Evolutionary conservation across 192 early-diverging fungal species (phyloP).

Genomic region (Coemansia sp.): DNA sequence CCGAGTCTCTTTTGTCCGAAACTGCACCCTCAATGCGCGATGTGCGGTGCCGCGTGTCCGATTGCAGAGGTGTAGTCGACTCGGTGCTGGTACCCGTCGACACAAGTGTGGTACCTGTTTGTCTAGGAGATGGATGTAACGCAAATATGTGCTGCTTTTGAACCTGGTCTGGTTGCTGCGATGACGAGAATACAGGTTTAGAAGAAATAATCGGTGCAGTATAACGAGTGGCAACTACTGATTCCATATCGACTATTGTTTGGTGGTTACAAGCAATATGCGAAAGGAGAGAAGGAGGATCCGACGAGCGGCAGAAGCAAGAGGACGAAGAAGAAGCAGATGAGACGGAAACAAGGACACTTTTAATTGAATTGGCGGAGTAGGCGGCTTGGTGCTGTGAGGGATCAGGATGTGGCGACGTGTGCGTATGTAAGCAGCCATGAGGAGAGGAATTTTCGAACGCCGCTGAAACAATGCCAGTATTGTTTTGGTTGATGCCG

Average conservation of each 20-base stretch:
- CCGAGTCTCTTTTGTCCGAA: too few species aligned
- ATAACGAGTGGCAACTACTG: neutral
- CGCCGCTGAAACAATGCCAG: neutral
- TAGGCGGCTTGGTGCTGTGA: neutral
- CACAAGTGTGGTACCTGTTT: neutral
- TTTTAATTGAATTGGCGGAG: neutral
- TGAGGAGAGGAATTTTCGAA: neutral
- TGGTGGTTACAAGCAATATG: constrained; percentile 6
- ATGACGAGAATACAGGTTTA: neutral
- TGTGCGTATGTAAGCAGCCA: constrained; percentile 9
- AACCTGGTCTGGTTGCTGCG: neutral
- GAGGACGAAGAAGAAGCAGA: neutral
- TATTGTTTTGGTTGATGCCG: constrained; percentile 5
- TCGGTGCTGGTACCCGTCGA: neutral
- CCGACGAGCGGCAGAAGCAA: neutral
- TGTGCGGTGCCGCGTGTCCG: too few species aligned
- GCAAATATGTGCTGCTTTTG: neutral
- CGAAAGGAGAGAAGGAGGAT: constrained; percentile 1
- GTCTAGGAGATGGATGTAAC: neutral
- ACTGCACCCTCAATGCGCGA: too few species aligned
- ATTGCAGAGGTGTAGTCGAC: neutral
- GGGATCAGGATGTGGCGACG: neutral
- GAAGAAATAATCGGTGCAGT: constrained; percentile 1
- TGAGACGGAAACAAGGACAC: constrained; percentile 2
- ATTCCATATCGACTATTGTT: constrained; percentile 9